phyloP scores from a whole-genome alignment of 176 grass and related monocot species.

The Zoysia pacifica region DNA sequence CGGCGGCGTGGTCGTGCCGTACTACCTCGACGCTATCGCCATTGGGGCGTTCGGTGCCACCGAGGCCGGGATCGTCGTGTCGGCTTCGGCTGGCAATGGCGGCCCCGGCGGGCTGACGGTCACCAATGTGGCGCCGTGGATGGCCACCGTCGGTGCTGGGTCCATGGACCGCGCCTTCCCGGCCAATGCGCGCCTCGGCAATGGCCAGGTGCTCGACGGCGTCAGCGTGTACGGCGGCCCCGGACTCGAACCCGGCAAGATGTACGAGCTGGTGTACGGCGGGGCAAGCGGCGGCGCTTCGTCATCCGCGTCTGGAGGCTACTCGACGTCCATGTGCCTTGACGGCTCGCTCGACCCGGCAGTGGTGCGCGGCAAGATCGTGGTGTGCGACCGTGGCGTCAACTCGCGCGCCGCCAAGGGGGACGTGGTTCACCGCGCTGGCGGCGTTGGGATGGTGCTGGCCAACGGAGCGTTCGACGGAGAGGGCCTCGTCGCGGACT shows the following conservation, averaged over 20 bases:
- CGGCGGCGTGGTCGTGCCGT: slow-evolving; percentile 85
- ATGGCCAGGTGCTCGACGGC: slow-evolving; percentile 68
- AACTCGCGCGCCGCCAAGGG: slow-evolving; percentile 84
- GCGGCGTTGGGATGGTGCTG: slow-evolving; percentile 80
- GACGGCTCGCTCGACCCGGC: slow-evolving; percentile 78
- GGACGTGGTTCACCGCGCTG: slow-evolving; percentile 71
- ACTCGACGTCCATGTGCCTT: slow-evolving; percentile 83
- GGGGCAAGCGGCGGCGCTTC: slow-evolving; percentile 40
- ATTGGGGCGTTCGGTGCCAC: slow-evolving; percentile 84
- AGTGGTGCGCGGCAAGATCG: slow-evolving; percentile 62
- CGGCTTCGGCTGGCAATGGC: slow-evolving; percentile 84
- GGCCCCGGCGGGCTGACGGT: slow-evolving; percentile 80
- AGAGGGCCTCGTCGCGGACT: slow-evolving; percentile 88
- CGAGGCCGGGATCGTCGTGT: slow-evolving; percentile 86
- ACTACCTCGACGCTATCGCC: slow-evolving; percentile 89
- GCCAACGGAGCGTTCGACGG: slow-evolving; percentile 92
- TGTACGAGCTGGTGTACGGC: slow-evolving; percentile 74
- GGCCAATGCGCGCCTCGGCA: slow-evolving; percentile 71
- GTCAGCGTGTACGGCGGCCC: slow-evolving; percentile 88
- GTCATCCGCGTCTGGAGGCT: slow-evolving; percentile 53
- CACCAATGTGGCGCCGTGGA: slow-evolving; percentile 92
- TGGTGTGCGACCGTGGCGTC: slow-evolving; percentile 90
- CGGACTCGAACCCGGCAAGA: slow-evolving; percentile 50
- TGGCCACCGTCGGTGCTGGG: slow-evolving; percentile 81
- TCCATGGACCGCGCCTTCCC: slow-evolving; percentile 97